Evolutionary conservation across 257 asterid species (phyloP), one percentile per base, ranked within the genome.

Genomic region (Lycium barbarum): DNA sequence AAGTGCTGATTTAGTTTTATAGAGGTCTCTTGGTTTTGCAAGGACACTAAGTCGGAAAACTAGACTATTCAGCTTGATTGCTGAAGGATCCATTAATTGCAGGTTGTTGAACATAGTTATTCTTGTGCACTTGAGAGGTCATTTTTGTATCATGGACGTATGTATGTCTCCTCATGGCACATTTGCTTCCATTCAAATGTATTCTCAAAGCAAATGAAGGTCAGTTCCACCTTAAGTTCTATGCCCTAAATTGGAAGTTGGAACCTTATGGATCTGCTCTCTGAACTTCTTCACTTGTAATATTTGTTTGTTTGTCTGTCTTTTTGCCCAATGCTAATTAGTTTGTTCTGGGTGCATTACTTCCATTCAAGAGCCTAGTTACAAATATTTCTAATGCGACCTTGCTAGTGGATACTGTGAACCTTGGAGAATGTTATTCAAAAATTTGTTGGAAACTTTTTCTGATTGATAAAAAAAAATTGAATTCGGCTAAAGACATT

Each of bases 81-180:
- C 82, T 53, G 4, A 13, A 51, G 47, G 65, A 26, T 26, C 49
- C 65, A 53, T 33, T 78, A 8, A 83, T 65, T 91, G 80, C 95
- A 96, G 99, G 96, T 93, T 88, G 94, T 91, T 86, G 93, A 93
- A 85, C 95, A 95, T 87, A 97, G 96, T 91, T 97, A 95, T 90
- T 94, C 99, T 76, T 97, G 99, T 82, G 98, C 99, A 62, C 95
- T 97, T 14, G 98, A 97, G 95, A 91, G 97, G 88, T 95, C 98
- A 83, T 93, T 97, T 89, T 89, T 97, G 88, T 95, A 95, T 87
- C 99, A 95, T 33, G 99, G 98, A 36, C 95, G 98, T 83, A 89
- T 97, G 92, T 97, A 92, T 83, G 92, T 95, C 88, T 97, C 99
- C 59, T 91, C 97, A 8, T 89, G 95, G 93, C 95, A 94, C 92